Percentiles rank a stretch among this genome's conserved stretches.
phyloP scores from a whole-genome alignment of 192 early-diverging fungal species.

The Gonapodya prolifera region DNA sequence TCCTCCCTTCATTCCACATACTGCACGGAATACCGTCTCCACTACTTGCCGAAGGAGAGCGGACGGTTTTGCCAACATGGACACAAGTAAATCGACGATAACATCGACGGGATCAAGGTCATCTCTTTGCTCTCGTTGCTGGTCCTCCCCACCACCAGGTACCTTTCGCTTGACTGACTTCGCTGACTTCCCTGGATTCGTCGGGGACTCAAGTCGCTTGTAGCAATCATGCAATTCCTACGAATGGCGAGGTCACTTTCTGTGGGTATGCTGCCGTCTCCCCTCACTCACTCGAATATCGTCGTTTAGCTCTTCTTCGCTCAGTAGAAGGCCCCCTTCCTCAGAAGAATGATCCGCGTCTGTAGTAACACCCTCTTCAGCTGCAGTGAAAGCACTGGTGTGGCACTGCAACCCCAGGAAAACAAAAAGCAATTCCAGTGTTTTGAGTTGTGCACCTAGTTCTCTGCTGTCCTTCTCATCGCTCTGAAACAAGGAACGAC shows the following conservation, averaged over 20 bases:
- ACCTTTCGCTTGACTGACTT: constrained; percentile 26
- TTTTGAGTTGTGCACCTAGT: constrained; percentile 38
- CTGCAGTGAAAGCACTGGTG: background rate
- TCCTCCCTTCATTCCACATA: constrained; percentile 51
- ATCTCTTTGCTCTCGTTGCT: constrained; percentile 22
- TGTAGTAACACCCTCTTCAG: background rate
- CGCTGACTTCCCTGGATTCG: background rate
- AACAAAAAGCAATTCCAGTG: constrained; percentile 61
- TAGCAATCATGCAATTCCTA: constrained; percentile 66
- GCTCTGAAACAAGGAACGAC: background rate
- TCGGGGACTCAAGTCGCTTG: constrained; percentile 41
- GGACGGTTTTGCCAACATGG: constrained; percentile 75
- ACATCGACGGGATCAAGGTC: constrained; percentile 80
- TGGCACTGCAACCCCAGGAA: constrained; percentile 53
- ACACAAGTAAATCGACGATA: constrained; percentile 79
- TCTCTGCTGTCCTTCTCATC: constrained; percentile 9
- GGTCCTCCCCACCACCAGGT: constrained; percentile 21
- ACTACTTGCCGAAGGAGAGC: constrained; percentile 58
- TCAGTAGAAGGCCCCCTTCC: background rate
- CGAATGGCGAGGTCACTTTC: constrained; percentile 23
- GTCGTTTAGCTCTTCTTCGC: background rate
- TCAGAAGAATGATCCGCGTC: background rate
- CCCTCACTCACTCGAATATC: constrained; percentile 31
- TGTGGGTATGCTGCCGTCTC: constrained; percentile 40
- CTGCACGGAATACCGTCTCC: constrained; percentile 72